Base-by-base conservation (phyloP, 768 basidiomycete genomes). In the Pulveroboletus sp. region DNA sequence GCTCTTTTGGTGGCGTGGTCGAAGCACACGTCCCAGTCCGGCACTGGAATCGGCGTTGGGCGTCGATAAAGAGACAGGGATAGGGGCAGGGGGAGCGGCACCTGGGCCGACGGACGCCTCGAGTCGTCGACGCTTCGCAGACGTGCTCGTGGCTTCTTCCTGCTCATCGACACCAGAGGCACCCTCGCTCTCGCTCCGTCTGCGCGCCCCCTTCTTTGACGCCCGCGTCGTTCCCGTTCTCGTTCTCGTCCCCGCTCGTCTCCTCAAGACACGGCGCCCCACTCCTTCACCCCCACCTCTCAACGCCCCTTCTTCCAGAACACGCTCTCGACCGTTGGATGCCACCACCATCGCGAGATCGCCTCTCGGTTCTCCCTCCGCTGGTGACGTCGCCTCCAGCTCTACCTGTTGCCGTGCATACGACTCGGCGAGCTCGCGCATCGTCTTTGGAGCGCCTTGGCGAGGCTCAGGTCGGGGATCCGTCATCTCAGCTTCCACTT, bases 371-470 rank as follows among this genome's bases (percentile, higher is more conserved):
- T 46, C 55, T 47, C 18, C 43, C 57, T 9, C 62, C 50, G 28
- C 62, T 54, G 41, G 71, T 75, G 50, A 28, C 51, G 43, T 49
- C n/a, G 1, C 40, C 10, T 28, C 26, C 27, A 28, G 5, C 26
- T 41, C 27, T 21, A 15, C 49, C 40, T 47, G 33, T 36, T 4
- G 46, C 30, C 17, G 46, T 10, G 55, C 57, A 42, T 65, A 45
- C 33, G 32, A 47, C 45, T 81, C 81, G 10, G 82, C 83, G 52
- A 87, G 71, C 55, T 86, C 76, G 28, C 73, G 71, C 83, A 88
- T 82, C 15, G 83, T 81, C 66, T 78, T 84, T 13, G 82, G 79
- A 11, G 54, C 63, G 13, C 53, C 67, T 26, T 43, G 56, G 10
- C 41, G 50, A 28, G 49, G 49, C 8, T 36, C 44, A 31, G 55